These are phyloP conservation scores for Jimgerdemannia flammicorona DNA, from an alignment of 192 early-diverging fungal genomes.

Conservation along the genomic window DNA sequence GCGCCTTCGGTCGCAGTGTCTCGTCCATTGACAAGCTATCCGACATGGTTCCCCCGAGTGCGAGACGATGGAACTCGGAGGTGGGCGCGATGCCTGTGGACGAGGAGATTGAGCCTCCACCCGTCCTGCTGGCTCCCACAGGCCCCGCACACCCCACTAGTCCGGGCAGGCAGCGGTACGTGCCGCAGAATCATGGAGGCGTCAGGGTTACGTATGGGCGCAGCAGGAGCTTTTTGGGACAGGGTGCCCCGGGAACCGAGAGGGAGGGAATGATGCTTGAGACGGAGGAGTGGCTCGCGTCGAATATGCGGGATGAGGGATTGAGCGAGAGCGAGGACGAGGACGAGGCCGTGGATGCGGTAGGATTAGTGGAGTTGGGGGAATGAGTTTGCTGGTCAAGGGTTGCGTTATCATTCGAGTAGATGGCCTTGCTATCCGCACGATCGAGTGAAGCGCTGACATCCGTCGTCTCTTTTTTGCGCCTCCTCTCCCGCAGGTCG, in stretches of 20 bases:
- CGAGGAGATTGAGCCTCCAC: neutral
- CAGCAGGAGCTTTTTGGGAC: neutral
- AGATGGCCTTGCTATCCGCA: no score
- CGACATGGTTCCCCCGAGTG: neutral
- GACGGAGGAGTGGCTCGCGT: no score
- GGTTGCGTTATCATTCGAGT: no score
- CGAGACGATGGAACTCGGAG: neutral
- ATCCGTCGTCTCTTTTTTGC: no score
- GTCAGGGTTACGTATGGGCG: neutral
- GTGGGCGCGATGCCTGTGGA: neutral
- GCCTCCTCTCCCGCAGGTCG: neutral
- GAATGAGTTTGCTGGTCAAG: no score
- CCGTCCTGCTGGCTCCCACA: neutral
- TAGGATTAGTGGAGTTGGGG: neutral
- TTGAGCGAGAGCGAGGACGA: neutral
- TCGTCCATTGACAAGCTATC: neutral
- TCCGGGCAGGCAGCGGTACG: neutral
- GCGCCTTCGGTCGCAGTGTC: neutral
- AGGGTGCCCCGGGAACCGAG: neutral
- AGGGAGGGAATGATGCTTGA: neutral
- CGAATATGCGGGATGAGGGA: neutral
- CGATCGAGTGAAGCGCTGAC: no score
- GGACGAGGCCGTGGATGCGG: no score
- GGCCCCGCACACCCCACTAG: neutral
- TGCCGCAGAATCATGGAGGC: neutral